phyloP scores from a whole-genome alignment of 495 filamentous ascomycete species.

The Pseudomonodictys pantanalensis region DNA sequence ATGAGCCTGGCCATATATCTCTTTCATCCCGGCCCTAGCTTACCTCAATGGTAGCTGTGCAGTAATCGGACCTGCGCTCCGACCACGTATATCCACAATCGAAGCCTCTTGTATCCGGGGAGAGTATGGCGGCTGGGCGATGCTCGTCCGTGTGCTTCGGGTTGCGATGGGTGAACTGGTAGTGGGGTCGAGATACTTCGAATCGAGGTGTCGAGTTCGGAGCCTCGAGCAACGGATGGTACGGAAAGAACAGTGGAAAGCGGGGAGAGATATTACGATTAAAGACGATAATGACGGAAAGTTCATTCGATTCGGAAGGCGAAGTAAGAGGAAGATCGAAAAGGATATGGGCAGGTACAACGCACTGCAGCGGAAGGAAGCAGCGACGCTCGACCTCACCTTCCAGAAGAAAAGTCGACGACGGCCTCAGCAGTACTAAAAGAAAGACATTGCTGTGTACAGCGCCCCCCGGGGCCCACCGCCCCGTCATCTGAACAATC shows the following conservation, averaged over 20 bases:
- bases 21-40: too few relatives aligned
- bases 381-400: neutral
- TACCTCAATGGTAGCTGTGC: too few relatives aligned
- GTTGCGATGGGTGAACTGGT: neutral
- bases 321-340: neutral
- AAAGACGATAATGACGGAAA: neutral
- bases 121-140: too few relatives aligned
- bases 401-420: neutral
- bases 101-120: too few relatives aligned
- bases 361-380: constrained; percentile 11
- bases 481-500: constrained; percentile 21
- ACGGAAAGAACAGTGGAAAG: neutral
- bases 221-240: neutral
- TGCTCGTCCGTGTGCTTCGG: too few relatives aligned
- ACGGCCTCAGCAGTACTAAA: neutral
- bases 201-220: neutral
- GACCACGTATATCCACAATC: too few relatives aligned
- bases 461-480: constrained; percentile 1
- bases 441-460: neutral
- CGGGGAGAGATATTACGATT: constrained; percentile 18
- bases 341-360: neutral
- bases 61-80: too few relatives aligned
- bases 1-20: too few relatives aligned
- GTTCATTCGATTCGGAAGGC: neutral
- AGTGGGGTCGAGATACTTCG: neutral